Evolutionary conservation across 768 basidiomycete species (phyloP).

Genomic region (Termitomyces sp.): DNA sequence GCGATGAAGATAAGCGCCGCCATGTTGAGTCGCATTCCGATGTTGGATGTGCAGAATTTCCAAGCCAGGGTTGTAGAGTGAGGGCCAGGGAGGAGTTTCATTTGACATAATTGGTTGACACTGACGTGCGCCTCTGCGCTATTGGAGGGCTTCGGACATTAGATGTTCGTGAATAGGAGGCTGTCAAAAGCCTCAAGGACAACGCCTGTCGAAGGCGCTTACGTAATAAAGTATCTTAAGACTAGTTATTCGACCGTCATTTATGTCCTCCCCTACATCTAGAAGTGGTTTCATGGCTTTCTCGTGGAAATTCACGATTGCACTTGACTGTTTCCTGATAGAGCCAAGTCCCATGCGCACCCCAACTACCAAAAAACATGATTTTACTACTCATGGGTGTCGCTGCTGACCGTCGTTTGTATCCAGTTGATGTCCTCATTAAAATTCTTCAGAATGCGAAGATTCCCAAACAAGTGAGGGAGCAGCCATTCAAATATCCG

Average conservation of each 20-base stretch:
- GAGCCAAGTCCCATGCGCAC: too few species aligned
- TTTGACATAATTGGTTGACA: constrained; percentile 1
- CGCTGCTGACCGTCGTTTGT: neutral
- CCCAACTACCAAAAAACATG: too few species aligned
- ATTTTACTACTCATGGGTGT: too few species aligned
- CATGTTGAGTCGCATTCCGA: constrained; percentile 30
- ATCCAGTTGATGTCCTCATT: neutral
- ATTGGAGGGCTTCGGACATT: neutral
- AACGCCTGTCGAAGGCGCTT: neutral
- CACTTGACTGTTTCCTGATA: too few species aligned
- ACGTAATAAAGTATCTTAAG: neutral
- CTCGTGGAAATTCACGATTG: too few species aligned
- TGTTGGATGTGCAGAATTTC: constrained; percentile 41
- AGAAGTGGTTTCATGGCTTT: too few species aligned
- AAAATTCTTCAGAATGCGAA: neutral
- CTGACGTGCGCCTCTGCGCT: neutral
- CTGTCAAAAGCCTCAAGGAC: neutral
- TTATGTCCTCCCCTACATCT: too few species aligned
- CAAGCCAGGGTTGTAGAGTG: constrained; percentile 43
- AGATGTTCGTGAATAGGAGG: neutral
- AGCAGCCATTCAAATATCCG: neutral
- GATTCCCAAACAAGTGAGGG: neutral
- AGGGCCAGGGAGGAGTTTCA: constrained; percentile 34
- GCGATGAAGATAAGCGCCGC: constrained; percentile 37
- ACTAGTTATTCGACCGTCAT: too few species aligned